Evolutionary conservation across 2,329 filamentous ascomycete genomes (phyloP), one percentile per base, ranked within the genome.

Genomic region (Stenocarpella maydis): DNA sequence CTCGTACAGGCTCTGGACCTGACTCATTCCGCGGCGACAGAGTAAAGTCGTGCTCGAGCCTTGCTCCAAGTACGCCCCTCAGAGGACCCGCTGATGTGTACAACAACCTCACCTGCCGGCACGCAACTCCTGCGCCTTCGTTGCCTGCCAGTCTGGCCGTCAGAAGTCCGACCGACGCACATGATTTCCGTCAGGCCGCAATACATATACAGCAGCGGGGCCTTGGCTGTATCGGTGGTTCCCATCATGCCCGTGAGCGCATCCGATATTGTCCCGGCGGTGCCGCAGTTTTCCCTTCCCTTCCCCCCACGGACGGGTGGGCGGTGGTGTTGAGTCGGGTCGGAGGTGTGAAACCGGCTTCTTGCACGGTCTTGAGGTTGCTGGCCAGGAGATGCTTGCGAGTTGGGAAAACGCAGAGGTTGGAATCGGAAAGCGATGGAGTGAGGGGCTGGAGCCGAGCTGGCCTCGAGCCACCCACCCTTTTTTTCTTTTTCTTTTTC

Each of bases 321-420:
- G 58, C 58, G 41, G 41, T 49, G 41, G 26, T 49, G 58, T 49
- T 49, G 58, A 63, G 58, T 49, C 43, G 41, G 58, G 58, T 49
- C 43, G 41, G 58, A 63, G 43, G 41, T 63, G 58, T 63, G 58
- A 63, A 63, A 63, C 58, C 58, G 58, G 26, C 28, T 49, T 63
- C 58, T 63, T 45, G 58, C 58, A 63, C 58, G 14, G 58, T 63
- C 41, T 34, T 3, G 26, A 63, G 58, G 43, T 34, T 63, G 58
- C 58, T 63, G 3, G 58, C 58, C 58, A 37, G 58, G 58, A 63
- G 58, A 63, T 63, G 58, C 58, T 63, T 63, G 58, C 58, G 43
- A 63, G 37, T 19, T 24, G 28, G 26, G 26, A 63, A 63, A 63
- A 63, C 58, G 43, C 39, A 34, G 41, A 63, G 58, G 58, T 49